A percentile compares a stretch with the other conserved stretches of the same genome.
These are phyloP conservation scores for Fusarium xyrophilum DNA, from an alignment of 2,329 filamentous ascomycete species.

Conservation along the genomic window DNA sequence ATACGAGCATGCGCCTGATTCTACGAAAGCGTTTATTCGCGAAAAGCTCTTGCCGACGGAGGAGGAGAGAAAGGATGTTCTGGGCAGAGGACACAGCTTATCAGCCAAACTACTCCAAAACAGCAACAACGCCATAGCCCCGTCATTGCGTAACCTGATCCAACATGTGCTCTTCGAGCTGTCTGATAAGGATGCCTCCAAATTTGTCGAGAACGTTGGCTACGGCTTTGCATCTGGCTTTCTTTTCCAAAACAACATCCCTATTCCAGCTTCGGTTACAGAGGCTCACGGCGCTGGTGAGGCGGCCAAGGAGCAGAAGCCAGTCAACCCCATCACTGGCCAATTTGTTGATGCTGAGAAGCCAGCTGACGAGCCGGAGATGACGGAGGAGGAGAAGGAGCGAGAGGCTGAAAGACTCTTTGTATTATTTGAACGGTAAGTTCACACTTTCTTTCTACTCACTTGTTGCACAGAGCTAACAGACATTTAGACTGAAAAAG, in stretches of 20 bases:
- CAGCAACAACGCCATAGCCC: slow-evolving; percentile 74
- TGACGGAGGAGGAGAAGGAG: slow-evolving; percentile 93
- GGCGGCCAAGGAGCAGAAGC: slow-evolving; percentile 44
- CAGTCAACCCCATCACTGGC: slow-evolving; percentile 85
- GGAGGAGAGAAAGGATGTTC: slow-evolving; percentile 75
- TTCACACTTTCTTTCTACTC: neutral
- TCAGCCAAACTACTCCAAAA: slow-evolving; percentile 79
- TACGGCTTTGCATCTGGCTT: slow-evolving; percentile 95
- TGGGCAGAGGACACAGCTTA: slow-evolving; percentile 77
- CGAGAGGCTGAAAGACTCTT: slow-evolving; percentile 88
- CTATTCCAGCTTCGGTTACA: slow-evolving; percentile 71
- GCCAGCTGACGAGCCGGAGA: slow-evolving; percentile 66
- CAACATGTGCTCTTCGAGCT: slow-evolving; percentile 85
- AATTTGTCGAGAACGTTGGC: slow-evolving; percentile 88
- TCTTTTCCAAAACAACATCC: slow-evolving; percentile 82
- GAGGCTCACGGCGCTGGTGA: slow-evolving; percentile 50
- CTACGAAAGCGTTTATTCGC: slow-evolving; percentile 68
- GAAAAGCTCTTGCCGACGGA: slow-evolving; percentile 75
- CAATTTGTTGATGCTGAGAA: slow-evolving; percentile 77
- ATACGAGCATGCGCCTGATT: slow-evolving; percentile 71
- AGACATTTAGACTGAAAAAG: slow-evolving; percentile 62
- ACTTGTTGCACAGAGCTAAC: slow-evolving; percentile 23
- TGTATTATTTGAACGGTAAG: slow-evolving; percentile 85
- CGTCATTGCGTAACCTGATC: slow-evolving; percentile 76
- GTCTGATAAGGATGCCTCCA: slow-evolving; percentile 78